A percentile compares a stretch with the other conserved stretches of the same genome.
These are phyloP conservation scores for Spatholobus suberectus DNA, from an alignment of 306 rosid genomes.

Conservation along the genomic window DNA sequence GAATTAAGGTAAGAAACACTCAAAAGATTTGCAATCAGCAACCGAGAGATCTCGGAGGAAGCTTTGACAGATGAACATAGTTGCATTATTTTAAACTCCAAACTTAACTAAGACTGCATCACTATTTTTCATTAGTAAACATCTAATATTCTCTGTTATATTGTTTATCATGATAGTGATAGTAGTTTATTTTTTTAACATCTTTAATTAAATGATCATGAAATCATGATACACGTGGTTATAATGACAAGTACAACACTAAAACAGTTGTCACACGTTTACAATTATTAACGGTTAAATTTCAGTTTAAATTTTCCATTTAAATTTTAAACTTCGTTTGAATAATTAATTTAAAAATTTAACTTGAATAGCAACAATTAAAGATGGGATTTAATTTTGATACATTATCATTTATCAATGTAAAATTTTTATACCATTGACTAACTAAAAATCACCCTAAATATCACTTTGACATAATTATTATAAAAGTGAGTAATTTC, in stretches of 20 bases:
- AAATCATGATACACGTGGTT: constrained; percentile 27
- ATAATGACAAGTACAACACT: not conserved
- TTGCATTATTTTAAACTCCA: not conserved
- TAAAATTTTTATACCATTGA: too few species aligned
- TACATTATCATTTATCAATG: too few species aligned
- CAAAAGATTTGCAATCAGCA: not conserved
- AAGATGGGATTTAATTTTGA: not conserved
- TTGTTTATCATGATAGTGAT: not conserved
- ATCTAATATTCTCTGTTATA: not conserved
- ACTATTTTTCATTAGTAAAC: not conserved
- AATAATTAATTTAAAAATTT: too few species aligned
- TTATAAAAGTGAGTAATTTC: too few species aligned
- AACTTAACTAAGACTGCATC: not conserved
- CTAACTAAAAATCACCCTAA: too few species aligned
- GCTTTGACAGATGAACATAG: not conserved
- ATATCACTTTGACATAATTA: too few species aligned
- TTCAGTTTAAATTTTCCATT: not conserved
- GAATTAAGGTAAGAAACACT: not conserved
- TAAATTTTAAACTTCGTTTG: not conserved
- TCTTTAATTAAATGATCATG: not conserved
- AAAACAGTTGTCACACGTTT: constrained; percentile 21
- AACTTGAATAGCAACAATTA: not conserved
- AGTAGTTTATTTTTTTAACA: not conserved
- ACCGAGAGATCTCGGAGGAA: not conserved
- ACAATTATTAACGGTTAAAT: constrained; percentile 6